phyloP scores from a whole-genome alignment of 169 alveolate species.

The Plasmodium reichenowi region DNA sequence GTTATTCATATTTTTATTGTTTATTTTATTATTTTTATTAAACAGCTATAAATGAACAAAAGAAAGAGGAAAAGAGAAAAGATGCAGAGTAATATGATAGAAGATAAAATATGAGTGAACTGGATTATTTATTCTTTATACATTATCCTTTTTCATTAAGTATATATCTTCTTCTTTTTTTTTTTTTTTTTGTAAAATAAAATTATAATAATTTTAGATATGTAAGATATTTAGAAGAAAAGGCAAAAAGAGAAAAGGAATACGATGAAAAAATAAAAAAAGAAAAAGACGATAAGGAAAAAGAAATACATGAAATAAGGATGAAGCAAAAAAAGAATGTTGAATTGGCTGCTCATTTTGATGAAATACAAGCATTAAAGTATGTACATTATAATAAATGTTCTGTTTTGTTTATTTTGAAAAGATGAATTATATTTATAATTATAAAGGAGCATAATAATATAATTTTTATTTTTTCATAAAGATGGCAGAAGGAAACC shows the following conservation, averaged over 20 bases:
- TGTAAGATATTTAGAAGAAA: constrained; percentile 44
- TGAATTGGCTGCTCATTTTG: constrained; percentile 55
- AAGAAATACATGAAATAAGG: constrained; percentile 60
- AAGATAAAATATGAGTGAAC: not conserved
- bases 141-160: too few species aligned
- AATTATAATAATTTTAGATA: constrained; percentile 15
- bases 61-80: constrained; percentile 40
- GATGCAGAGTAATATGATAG: constrained; percentile 48
- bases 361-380: constrained; percentile 71
- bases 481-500: constrained; percentile 66
- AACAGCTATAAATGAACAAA: constrained; percentile 30
- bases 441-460: not conserved
- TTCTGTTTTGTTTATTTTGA: not conserved
- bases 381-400: not conserved
- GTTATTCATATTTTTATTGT: too few species aligned
- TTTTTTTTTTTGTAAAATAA: too few species aligned
- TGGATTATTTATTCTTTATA: too few species aligned
- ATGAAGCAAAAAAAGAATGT: constrained; percentile 74
- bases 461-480: constrained; percentile 5
- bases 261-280: constrained; percentile 50
- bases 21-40: not conserved
- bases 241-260: constrained; percentile 58
- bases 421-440: not conserved
- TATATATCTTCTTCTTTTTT: too few species aligned
- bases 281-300: constrained; percentile 71